These are phyloP conservation scores for Chlamydomonas reinhardtii DNA, from an alignment of 163 green algal species.

Conservation along the genomic window DNA sequence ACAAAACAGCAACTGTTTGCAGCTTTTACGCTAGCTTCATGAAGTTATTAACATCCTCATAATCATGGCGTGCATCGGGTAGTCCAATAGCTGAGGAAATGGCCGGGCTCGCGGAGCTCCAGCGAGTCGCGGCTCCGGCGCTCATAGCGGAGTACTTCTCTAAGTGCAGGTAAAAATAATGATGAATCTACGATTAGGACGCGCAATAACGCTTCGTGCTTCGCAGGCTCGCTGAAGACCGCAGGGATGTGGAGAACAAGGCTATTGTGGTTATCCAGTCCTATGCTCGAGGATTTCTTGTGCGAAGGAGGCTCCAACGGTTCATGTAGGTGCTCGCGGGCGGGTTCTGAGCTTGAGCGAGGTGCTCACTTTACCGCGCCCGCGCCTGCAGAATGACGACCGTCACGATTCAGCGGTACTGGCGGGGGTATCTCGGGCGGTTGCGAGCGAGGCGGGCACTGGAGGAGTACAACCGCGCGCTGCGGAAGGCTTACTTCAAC, in stretches of 20 bases:
- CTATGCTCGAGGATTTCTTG: conserved; percentile 29
- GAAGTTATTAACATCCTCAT: too few relatives aligned
- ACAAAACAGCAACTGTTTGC: too few relatives aligned
- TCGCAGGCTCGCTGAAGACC: conserved; percentile 41
- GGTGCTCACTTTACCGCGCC: neutral
- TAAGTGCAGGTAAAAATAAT: conserved; percentile 24
- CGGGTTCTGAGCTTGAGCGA: neutral
- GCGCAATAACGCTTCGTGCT: neutral
- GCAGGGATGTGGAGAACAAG: conserved; percentile 9
- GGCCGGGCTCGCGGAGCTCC: conserved; percentile 21
- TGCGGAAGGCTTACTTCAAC: conserved; percentile 68
- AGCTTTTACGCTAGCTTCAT: too few relatives aligned
- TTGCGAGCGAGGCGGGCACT: conserved; percentile 40
- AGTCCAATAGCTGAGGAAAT: neutral
- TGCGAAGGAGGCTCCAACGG: conserved; percentile 12
- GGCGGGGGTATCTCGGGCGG: conserved; percentile 62
- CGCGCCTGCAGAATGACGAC: conserved; percentile 32
- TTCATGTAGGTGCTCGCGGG: conserved; percentile 9
- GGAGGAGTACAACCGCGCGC: conserved; percentile 50
- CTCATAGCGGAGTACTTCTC: conserved; percentile 45
- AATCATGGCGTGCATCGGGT: too few relatives aligned
- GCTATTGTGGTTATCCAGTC: conserved; percentile 31
- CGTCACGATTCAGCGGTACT: conserved; percentile 59
- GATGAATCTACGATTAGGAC: too few relatives aligned
- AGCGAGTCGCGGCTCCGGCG: conserved; percentile 10